Percentiles rank a stretch among this genome's conserved stretches.
Conservation (phyloP, 116 monocot species). For the Posidonia oceanica region DNA sequence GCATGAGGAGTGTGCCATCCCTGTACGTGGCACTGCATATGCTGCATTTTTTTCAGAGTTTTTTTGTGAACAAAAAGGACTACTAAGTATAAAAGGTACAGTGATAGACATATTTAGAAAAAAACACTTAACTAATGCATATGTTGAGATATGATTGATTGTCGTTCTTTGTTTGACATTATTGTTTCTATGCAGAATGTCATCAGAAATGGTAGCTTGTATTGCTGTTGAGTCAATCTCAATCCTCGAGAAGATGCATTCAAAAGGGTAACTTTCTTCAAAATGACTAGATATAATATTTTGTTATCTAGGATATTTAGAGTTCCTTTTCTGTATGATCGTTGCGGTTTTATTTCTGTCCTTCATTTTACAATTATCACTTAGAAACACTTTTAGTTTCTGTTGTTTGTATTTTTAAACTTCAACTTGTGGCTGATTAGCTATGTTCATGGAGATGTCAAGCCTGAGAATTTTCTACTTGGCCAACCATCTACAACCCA, state of each 20-base stretch:
- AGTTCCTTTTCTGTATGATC: neutral
- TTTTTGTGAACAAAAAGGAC: too few species aligned
- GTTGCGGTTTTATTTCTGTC: neutral
- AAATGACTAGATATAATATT: neutral
- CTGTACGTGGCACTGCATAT: too few species aligned
- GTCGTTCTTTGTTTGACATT: too few species aligned
- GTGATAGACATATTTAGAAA: too few species aligned
- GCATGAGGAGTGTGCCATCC: too few species aligned
- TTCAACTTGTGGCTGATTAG: conserved; percentile 21
- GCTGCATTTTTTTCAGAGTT: too few species aligned
- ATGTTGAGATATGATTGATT: too few species aligned
- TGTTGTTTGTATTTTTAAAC: neutral
- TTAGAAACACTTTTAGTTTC: neutral
- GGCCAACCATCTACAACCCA: conserved; percentile 76
- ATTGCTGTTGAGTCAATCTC: conserved; percentile 93
- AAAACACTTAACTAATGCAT: too few species aligned
- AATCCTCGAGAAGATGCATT: conserved; percentile 93
- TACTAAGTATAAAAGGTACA: too few species aligned
- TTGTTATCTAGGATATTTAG: too few species aligned
- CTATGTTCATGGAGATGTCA: conserved; percentile 96
- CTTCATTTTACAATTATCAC: too few species aligned
- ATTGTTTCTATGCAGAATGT: conserved; percentile 48
- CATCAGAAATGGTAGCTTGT: conserved; percentile 81
- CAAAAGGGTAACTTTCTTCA: conserved; percentile 62
- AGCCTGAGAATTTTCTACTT: conserved; percentile 97